Base-by-base conservation (phyloP, 108 stramenopile genomes). In the Licmophora abbreviata region DNA sequence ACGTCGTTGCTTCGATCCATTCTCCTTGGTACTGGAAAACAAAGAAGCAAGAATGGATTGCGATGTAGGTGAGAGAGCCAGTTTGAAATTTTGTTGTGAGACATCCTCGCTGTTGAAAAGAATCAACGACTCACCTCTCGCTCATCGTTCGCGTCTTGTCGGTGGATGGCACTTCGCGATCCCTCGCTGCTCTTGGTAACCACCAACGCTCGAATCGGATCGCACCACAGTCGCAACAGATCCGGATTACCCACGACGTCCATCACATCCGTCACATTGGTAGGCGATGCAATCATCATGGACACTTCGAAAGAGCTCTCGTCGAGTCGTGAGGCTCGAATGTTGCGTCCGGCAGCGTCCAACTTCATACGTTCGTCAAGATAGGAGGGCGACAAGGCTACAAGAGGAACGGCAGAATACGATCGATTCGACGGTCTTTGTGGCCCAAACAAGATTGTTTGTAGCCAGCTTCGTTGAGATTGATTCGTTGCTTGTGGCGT, bases 1-100 rank as follows among this genome's bases (percentile, higher is more conserved):
- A 53, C 0, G 84, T 72, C 8, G 73, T 71, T 21, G 77, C 76
- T 54, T 81, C 80, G 44, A 85, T 72, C 84, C 84, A 85, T 71
- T 85, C 75, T 17, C 77, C 84, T 50, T 85, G 80, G 51, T 83
- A 76, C 50, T 73, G 63, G 11, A 35, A 35, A 12, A 35, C n/a
- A n/a, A n/a, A n/a, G n/a, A n/a, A n/a, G n/a, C n/a, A n/a, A n/a
- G n/a, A n/a, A n/a, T 8, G 8, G n/a, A 28, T 12, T 44, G 28
- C 23, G 28, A 59, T 26, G 54, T 55, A 12, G 26, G 20, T 4
- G 65, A 66, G 28, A n/a, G n/a, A n/a, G n/a, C n/a, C n/a, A n/a
- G n/a, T n/a, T n/a, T n/a, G n/a, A n/a, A n/a, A n/a, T n/a, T n/a
- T 68, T 56, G 7, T 29, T 22, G 9, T 45, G 48, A 38, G 55